Conservation (phyloP, 2,329 filamentous ascomycete species). For the Aspergillus hiratsukae region DNA sequence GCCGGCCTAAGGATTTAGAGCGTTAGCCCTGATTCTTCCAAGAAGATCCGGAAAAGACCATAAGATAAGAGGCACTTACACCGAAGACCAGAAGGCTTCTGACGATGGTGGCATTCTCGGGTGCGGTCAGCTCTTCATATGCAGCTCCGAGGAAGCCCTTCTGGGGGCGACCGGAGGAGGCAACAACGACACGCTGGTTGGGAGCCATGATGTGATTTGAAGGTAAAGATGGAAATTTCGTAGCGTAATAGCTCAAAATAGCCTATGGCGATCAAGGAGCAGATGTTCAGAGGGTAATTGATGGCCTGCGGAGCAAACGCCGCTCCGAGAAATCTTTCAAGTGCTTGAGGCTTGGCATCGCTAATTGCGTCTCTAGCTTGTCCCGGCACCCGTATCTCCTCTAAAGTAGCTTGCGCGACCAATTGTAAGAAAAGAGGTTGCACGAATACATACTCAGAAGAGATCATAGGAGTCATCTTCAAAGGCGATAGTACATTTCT, state of each 20-base stretch:
- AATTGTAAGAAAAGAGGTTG: not conserved
- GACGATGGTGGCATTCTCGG: constrained; percentile 66
- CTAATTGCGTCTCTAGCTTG: constrained; percentile 30
- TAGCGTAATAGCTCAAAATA: constrained; percentile 5
- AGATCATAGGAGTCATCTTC: not conserved
- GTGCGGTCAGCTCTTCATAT: constrained; percentile 59
- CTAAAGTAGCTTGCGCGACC: constrained; percentile 9
- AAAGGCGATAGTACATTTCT: not conserved
- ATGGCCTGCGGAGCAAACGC: constrained; percentile 2
- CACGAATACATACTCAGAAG: not conserved
- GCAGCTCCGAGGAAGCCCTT: constrained; percentile 54
- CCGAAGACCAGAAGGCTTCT: constrained; percentile 65
- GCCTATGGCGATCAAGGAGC: constrained; percentile 2
- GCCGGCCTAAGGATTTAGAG: constrained; percentile 48
- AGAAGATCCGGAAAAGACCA: not conserved
- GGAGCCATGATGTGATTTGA: constrained; percentile 52
- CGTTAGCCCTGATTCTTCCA: constrained; percentile 7
- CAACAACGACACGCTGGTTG: constrained; percentile 54
- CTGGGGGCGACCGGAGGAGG: constrained; percentile 40
- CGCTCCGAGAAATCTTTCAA: constrained; percentile 32
- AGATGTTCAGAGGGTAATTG: not conserved
- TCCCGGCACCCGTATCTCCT: constrained; percentile 23
- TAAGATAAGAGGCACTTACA: constrained; percentile 45
- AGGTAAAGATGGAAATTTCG: constrained; percentile 2
- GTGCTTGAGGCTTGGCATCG: constrained; percentile 21